Evolutionary conservation across 257 asterid genomes (phyloP).

Genomic region (Petunia axillaris): DNA sequence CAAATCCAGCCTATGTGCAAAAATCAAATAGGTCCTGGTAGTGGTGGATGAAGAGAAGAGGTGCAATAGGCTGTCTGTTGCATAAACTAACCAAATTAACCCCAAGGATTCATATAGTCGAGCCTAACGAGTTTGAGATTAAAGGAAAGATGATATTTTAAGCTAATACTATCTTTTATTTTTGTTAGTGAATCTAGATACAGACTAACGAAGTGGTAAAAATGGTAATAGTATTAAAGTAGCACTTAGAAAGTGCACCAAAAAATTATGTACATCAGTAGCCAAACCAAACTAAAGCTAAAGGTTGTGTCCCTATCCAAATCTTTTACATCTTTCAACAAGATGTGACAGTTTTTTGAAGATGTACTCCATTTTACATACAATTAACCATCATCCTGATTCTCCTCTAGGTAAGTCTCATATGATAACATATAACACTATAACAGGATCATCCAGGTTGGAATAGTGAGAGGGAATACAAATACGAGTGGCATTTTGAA

Average conservation of each 20-base stretch:
- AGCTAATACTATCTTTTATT: background rate
- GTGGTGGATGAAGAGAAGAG: background rate
- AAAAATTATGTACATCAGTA: no score
- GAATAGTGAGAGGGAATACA: background rate
- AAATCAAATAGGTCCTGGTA: background rate
- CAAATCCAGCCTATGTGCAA: constrained; percentile 10
- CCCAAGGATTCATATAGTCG: background rate
- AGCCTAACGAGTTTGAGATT: constrained; percentile 5
- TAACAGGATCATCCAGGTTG: background rate
- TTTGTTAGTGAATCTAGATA: background rate
- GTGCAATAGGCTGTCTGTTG: background rate
- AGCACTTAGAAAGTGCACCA: no score
- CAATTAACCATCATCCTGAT: background rate
- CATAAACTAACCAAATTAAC: background rate
- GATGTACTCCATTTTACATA: background rate
- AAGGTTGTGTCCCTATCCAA: background rate
- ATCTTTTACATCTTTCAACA: background rate
- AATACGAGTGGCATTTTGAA: background rate
- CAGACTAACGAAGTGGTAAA: no score
- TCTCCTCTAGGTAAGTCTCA: background rate
- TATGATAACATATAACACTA: background rate
- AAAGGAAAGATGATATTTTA: background rate
- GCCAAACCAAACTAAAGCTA: no score
- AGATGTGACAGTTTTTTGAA: background rate
- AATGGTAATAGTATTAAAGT: no score